Evolutionary conservation across 1,284 basidiomycete genomes (phyloP), one percentile per base, ranked within the genome.

Genomic region (Lentinus polychrous): DNA sequence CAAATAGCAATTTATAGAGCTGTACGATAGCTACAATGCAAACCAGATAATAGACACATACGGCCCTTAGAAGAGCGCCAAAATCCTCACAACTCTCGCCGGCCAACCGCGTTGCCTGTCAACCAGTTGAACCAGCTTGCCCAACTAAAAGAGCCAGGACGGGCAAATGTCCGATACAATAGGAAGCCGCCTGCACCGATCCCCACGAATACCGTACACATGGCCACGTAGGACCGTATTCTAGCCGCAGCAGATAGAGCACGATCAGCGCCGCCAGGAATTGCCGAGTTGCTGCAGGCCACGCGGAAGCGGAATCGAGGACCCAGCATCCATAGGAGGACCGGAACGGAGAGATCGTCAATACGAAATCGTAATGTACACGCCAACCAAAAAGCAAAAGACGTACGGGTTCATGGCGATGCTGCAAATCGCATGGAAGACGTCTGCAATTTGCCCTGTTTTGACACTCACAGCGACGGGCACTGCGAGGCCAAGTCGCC

Each of bases 401-500:
- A 70, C 88, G 62, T 65, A 92, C 90, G 90, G 90, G 55, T 85
- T 83, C 73, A 91, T 83, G 8, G 91, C 93, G 60, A 92, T 86
- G 49, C 78, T 72, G 61, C 88, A 91, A 54, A 94, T 86, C 32
- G 82, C 81, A 58, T 88, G 83, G 74, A 91, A 94, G 31, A 95
- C 80, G 62, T 94, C 91, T n/a, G 93, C 93, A 17, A 81, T 81
- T 64, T 93, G 87, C 40, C 81, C 85, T 2, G 82, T 83, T 63
- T 86, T 86, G 40, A 95, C 86, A 63, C 89, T 93, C 18, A 96
- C 91, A 2, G 93, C 85, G 40, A 96, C 89, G 20, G 94, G 94
- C 3, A 94, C 90, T 54, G 87, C 87, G 14, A 97, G 71, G 12
- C 83, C 81, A 47, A 95, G 68, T 50, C 91, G 77, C 60, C 92